Evolutionary conservation across 257 asterid species (phyloP), one percentile per base, ranked within the genome.

Genomic region (Fraxinus quadrangulata): DNA sequence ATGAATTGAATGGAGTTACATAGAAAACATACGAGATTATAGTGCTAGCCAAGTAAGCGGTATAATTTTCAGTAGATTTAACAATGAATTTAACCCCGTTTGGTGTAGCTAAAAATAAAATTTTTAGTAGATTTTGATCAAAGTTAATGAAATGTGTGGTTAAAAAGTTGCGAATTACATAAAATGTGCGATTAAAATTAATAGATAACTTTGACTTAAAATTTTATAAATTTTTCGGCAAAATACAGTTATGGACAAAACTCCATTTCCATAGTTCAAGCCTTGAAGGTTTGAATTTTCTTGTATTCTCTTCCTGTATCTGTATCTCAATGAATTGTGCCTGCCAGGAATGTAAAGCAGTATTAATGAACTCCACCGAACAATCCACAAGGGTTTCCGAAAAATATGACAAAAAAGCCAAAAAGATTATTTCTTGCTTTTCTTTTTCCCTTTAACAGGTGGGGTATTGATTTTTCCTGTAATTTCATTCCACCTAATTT

Each of bases 311-410:
- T 21, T 21, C 28, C 3, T 42, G 13, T 61, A 2, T 61, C 33
- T 23, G 33, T 61, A 23, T 9, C 17, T 61, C 67, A 8, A 16
- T 24, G 33, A 63, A 3, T 63, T 23, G 17, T 66, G 51, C 68
- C 33, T 23, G 23, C 26, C 71, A 71, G 36, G 81, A 78, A 70
- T 78, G 76, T 59, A 37, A 37, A 70, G 72, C 77, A 33, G 71
- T 34, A 54, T n/a, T n/a, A 63, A 63, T 23, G 19, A 63, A 23
- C 9, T 59, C 30, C 34, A 63, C 34, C 4, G 69, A 63, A 26
- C 17, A 24, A 54, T 63, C 69, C 69, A 63, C 69, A 26, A 24
- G 69, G 69, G 69, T 63, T 63, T 63, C 69, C 69, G 2, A 63
- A 4, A 63, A 63, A 7, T 3, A 23, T 24, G 34, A 24, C 33